Percentiles rank a stretch among this genome's conserved stretches.
phyloP scores from a whole-genome alignment of 2,329 filamentous ascomycete genomes.

The Canariomyces notabilis region DNA sequence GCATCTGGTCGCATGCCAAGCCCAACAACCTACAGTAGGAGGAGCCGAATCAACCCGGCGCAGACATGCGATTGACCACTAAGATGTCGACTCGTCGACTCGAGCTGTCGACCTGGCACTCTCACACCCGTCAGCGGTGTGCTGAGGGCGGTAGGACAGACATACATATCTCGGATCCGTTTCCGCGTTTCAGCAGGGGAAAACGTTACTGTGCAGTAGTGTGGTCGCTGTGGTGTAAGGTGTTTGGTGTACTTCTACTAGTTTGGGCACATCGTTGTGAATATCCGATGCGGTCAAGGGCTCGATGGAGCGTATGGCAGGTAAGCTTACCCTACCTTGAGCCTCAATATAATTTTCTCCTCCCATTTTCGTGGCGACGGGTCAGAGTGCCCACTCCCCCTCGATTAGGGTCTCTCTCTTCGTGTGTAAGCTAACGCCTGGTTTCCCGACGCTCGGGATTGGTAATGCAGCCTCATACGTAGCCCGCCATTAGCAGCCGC shows the following conservation, averaged over 20 bases:
- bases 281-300: conserved; percentile 12
- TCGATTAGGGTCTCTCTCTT: too few species aligned
- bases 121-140: neutral
- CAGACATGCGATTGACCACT: neutral
- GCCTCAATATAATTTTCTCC: too few species aligned
- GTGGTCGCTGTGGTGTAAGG: too few species aligned
- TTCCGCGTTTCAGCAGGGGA: neutral
- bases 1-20: conserved; percentile 8
- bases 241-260: too few species aligned
- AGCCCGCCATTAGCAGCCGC: too few species aligned
- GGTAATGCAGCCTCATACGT: neutral
- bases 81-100: neutral
- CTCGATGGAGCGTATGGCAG: neutral
- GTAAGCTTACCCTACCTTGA: too few species aligned
- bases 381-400: too few species aligned
- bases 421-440: neutral
- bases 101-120: neutral
- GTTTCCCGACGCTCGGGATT: neutral
- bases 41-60: neutral
- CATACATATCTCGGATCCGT: neutral
- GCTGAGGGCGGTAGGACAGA: neutral
- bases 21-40: neutral
- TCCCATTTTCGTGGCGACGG: too few species aligned
- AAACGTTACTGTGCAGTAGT: too few species aligned
- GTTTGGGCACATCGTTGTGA: too few species aligned